Evolutionary conservation across 2,329 filamentous ascomycete genomes (phyloP), one percentile per base, ranked within the genome.

Genomic region (Diplodia sapinea): DNA sequence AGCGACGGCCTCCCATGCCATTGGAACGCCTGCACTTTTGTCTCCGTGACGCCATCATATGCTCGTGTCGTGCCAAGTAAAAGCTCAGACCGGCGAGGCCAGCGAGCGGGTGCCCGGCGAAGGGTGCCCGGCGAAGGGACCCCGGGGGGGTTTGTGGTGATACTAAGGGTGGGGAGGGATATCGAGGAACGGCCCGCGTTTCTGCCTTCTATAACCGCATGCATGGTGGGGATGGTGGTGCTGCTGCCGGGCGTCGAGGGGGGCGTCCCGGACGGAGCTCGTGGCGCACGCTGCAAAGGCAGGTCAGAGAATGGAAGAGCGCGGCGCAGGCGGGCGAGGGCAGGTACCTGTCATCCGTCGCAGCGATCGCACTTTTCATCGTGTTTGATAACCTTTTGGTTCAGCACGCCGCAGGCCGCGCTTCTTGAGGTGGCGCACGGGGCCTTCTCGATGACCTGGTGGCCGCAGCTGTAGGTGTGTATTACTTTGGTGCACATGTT

Each of bases 401-500:
- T 82, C 71, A 76, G 72, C 65, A 77, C 78, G 65, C 73, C 73
- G 75, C 81, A 82, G 51, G 74, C 73, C n/a, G 75, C 73, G 69
- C 75, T 76, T 74, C 79, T 80, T 62, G 82, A 83, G 13, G 77
- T 78, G n/a, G 82, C 81, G 74, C 82, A 84, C 26, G 78, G 76
- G 29, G 81, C 80, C 70, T 78, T 79, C 68, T 82, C 80, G 57
- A 75, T 72, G 49, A 77, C 75, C 68, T 77, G 75, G 73, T 83
- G 82, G 71, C 79, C 80, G 74, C 82, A 84, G 71, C 77, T 75
- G 74, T 83, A 84, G 65, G 75, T 73, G 76, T 83, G 82, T 71
- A 82, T 77, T 70, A 83, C 77, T 73, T 80, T 76, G 68, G 78
- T 82, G 74, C 82, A 84, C 81, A 83, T 83, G 72, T 65, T 63